A percentile compares a stretch with the other conserved stretches of the same genome.
Evolutionary conservation across 768 basidiomycete genomes (phyloP).

Genomic region (Mrakia gelida): DNA sequence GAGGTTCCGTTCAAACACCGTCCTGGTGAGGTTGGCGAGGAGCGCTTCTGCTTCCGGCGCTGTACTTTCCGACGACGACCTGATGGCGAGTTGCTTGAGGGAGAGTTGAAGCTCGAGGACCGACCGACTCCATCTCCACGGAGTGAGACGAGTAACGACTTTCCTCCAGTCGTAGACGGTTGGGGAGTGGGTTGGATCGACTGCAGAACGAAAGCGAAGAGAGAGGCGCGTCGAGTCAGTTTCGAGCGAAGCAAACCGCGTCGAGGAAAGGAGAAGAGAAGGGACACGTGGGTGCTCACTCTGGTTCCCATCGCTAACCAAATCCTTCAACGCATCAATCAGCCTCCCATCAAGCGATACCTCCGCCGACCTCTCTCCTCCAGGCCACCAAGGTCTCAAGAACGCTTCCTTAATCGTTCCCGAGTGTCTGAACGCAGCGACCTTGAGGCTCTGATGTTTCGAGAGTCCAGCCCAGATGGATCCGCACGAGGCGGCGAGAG

Average conservation of each 20-base stretch:
- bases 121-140: constrained; percentile 23
- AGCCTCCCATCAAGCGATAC: constrained; percentile 18
- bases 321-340: constrained; percentile 22
- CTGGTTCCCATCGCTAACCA: constrained; percentile 20
- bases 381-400: constrained; percentile 11
- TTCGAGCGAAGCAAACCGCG: neutral
- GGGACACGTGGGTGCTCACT: neutral
- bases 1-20: constrained; percentile 29
- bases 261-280: neutral
- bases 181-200: constrained; percentile 20
- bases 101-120: constrained; percentile 26
- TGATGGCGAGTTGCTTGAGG: constrained; percentile 25
- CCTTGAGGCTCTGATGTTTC: constrained; percentile 16
- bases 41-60: constrained; percentile 22
- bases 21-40: constrained; percentile 18
- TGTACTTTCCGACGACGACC: neutral
- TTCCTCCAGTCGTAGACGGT: constrained; percentile 28
- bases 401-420: constrained; percentile 26
- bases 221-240: neutral
- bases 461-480: neutral
- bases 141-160: constrained; percentile 21
- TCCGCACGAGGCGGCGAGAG: neutral
- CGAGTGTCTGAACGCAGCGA: constrained; percentile 7
- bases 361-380: neutral
- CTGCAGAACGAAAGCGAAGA: neutral